Conservation (phyloP, 129 eudicot species). For the Centella asiatica region DNA sequence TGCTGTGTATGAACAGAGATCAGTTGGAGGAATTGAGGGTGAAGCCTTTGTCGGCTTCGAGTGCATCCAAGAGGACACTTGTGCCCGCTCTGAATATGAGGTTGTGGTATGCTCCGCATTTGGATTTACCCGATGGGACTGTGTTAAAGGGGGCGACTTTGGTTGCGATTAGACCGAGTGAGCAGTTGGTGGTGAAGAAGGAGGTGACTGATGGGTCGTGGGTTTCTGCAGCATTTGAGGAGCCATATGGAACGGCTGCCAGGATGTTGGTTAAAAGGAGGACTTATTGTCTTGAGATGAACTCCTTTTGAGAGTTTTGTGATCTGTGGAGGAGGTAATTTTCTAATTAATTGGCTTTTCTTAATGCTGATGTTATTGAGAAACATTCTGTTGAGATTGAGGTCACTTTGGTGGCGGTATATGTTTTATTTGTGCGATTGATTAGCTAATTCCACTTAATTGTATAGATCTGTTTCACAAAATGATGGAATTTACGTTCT, state of each 20-base stretch:
- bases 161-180: constrained; percentile 91
- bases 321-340: constrained; percentile 18
- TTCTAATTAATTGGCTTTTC: not conserved
- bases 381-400: not conserved
- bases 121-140: constrained; percentile 76
- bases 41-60: constrained; percentile 88
- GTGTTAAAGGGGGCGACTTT: constrained; percentile 92
- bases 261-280: constrained; percentile 88
- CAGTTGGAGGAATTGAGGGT: constrained; percentile 93
- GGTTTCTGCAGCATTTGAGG: constrained; percentile 85
- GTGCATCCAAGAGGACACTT: constrained; percentile 72
- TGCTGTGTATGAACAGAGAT: constrained; percentile 81
- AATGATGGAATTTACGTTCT: too few species aligned
- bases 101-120: constrained; percentile 88
- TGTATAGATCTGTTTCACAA: too few species aligned
- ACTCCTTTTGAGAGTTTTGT: constrained; percentile 45
- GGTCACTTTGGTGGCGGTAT: too few species aligned
- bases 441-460: not conserved
- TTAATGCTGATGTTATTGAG: not conserved
- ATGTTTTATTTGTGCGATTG: not conserved
- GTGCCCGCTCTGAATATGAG: constrained; percentile 93
- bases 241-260: constrained; percentile 84
- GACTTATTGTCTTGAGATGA: constrained; percentile 91
- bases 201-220: constrained; percentile 72
- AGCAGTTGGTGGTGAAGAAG: constrained; percentile 44